Evolutionary conservation across 495 filamentous ascomycete species (phyloP).

Genomic region (Massariosphaeria phaeospora): DNA sequence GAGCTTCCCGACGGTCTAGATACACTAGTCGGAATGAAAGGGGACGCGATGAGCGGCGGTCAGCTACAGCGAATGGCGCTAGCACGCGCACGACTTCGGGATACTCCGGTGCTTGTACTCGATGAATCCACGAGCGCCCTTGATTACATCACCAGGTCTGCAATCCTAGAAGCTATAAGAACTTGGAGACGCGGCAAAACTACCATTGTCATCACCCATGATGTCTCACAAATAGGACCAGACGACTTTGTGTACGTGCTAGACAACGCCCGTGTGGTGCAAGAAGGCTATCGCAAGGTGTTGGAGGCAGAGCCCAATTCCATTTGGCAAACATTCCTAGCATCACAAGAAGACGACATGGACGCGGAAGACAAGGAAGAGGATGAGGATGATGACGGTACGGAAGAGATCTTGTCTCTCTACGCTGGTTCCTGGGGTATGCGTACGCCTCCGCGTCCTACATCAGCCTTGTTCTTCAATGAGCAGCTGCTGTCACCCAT

Average conservation of each 20-base stretch:
- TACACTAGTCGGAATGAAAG: constrained; percentile 66
- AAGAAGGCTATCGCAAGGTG: constrained; percentile 57
- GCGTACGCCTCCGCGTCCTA: neutral
- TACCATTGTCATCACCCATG: constrained; percentile 63
- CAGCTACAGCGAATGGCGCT: constrained; percentile 52
- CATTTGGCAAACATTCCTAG: constrained; percentile 35
- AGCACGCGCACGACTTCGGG: constrained; percentile 41
- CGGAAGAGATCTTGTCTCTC: constrained; percentile 12
- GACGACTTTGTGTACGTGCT: constrained; percentile 79
- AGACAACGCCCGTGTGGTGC: constrained; percentile 62
- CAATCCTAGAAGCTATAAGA: constrained; percentile 42
- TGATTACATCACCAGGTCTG: constrained; percentile 40
- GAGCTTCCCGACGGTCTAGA: constrained; percentile 68
- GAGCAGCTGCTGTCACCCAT: constrained; percentile 9
- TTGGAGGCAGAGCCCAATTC: constrained; percentile 42
- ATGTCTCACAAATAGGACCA: constrained; percentile 70
- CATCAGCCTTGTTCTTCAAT: constrained; percentile 24
- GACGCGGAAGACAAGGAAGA: constrained; percentile 1
- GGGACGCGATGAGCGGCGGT: constrained; percentile 74
- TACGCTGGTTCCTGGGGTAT: constrained; percentile 4
- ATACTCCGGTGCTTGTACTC: constrained; percentile 44
- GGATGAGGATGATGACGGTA: constrained; percentile 15
- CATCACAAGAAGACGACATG: too few relatives aligned
- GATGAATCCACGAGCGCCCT: constrained; percentile 47
- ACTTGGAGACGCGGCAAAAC: constrained; percentile 42